phyloP scores from a whole-genome alignment of 129 eudicot species.

The Glebionis coronaria region DNA sequence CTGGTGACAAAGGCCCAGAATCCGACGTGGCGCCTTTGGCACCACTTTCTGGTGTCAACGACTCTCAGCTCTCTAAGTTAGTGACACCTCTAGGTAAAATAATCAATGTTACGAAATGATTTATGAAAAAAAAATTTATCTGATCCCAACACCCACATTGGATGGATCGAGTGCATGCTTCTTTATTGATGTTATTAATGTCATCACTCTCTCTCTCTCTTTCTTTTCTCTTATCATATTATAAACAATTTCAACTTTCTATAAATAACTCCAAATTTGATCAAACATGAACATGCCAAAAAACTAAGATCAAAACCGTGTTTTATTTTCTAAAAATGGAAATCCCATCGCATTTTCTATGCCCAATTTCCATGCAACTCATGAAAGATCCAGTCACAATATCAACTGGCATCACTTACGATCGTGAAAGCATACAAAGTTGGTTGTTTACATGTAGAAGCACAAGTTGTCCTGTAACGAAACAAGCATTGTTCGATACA shows the following conservation, averaged over 20 bases:
- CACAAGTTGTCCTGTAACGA: slow-evolving; percentile 71
- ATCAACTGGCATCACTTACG: slow-evolving; percentile 82
- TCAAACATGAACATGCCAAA: too few relatives aligned
- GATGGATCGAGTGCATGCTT: slow-evolving; percentile 22
- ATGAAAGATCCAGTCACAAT: slow-evolving; percentile 91
- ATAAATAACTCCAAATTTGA: too few relatives aligned
- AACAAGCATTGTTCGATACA: slow-evolving; percentile 35
- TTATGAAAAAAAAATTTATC: too few relatives aligned
- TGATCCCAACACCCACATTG: slow-evolving; percentile 11
- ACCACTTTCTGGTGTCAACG: too few relatives aligned
- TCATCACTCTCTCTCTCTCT: slow-evolving; percentile 17
- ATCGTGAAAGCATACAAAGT: slow-evolving; percentile 60
- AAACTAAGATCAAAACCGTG: slow-evolving; percentile 16
- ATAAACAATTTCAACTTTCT: slow-evolving; percentile 9
- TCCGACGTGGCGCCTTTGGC: too few relatives aligned
- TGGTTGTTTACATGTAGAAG: slow-evolving; percentile 58
- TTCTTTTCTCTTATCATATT: slow-evolving; percentile 21
- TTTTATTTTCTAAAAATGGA: slow-evolving; percentile 21
- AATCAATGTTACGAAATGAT: too few relatives aligned
- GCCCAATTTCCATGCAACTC: slow-evolving; percentile 89
- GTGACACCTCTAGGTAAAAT: too few relatives aligned
- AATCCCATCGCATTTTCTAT: slow-evolving; percentile 60
- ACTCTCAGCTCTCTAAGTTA: too few relatives aligned
- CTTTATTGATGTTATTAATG: slow-evolving; percentile 17
- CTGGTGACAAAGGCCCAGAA: too few relatives aligned